Evolutionary conservation across 2,329 filamentous ascomycete species (phyloP), one percentile per base, ranked within the genome.

Genomic region (Cadophora luteo-olivacea): DNA sequence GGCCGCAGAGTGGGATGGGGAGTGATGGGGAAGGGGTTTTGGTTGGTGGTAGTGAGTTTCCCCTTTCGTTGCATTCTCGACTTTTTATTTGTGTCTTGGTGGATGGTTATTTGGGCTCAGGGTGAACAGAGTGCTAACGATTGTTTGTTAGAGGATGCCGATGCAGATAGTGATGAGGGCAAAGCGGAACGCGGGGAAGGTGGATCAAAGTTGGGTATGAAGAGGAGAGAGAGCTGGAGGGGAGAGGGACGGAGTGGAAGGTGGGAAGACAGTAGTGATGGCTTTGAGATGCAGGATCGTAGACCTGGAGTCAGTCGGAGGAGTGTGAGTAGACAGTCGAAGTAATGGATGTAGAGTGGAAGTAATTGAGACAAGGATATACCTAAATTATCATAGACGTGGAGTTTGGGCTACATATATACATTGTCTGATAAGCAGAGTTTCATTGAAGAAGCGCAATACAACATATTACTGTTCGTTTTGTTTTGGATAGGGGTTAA

Each of bases 271-370:
- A 64, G 65, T 22, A 52, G 57, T 6, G 75, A 73, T 12, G 67
- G 64, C 29, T 73, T 75, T 55, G 76, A 78, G 71, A 78, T 79
- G 75, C 63, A 65, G 25, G 36, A 65, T 48, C 63, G 29, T 41
- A 65, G 66, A 33, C 41, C 61, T 19, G 64, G 71, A 16, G 61
- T 72, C 19, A 69, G 57, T 49, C 73, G 71, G 51, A 73, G 73
- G 62, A 76, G 75, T 68, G 68, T 70, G 49, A 75, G 75, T 72
- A 61, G 71, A 54, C 74, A 75, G 58, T 69, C 69, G 4, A 69
- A 72, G 63, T 75, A 64, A 70, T 16, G 36, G 11, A 1, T 8
- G 5, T 8, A 19, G 1, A 8, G n/a, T 49, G n/a, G 6, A 22
- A 7, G 22, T 6, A 7, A 8, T 22, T 11, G 6, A 49, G 45